phyloP scores from a whole-genome alignment of 2,329 filamentous ascomycete genomes.

The Xylogone sp. region DNA sequence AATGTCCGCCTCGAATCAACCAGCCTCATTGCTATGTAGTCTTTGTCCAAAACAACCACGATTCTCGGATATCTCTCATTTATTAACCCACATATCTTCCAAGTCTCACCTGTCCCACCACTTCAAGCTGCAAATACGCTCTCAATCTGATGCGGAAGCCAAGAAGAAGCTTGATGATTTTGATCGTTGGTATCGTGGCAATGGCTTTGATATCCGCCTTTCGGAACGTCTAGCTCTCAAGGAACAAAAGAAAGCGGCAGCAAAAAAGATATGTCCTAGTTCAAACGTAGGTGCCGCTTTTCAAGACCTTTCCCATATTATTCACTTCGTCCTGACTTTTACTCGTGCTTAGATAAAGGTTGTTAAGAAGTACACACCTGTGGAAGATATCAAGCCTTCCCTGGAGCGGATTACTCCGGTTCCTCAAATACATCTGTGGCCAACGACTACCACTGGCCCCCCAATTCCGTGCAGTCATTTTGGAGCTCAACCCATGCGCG shows the following conservation, averaged over 20 bases:
- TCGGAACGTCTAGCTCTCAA: slow-evolving; percentile 76
- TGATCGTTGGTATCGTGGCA: slow-evolving; percentile 71
- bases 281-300: not conserved
- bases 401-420: slow-evolving; percentile 23
- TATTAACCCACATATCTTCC: slow-evolving; percentile 87
- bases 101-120: slow-evolving; percentile 86
- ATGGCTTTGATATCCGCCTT: slow-evolving; percentile 69
- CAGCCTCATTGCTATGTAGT: slow-evolving; percentile 71
- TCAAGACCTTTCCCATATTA: not conserved
- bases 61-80: slow-evolving; percentile 88
- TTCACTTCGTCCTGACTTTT: not conserved
- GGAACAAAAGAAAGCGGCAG: slow-evolving; percentile 56
- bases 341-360: not conserved
- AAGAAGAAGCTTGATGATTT: slow-evolving; percentile 61
- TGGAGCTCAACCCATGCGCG: slow-evolving; percentile 14
- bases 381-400: slow-evolving; percentile 1
- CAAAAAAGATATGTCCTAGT: slow-evolving; percentile 9
- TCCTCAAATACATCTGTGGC: slow-evolving; percentile 28
- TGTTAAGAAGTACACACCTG: slow-evolving; percentile 20
- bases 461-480: slow-evolving; percentile 12
- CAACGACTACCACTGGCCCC: slow-evolving; percentile 4
- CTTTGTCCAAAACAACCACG: slow-evolving; percentile 76
- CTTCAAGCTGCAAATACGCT: slow-evolving; percentile 75
- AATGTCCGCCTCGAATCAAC: slow-evolving; percentile 8
- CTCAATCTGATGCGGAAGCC: slow-evolving; percentile 64